phyloP scores from a whole-genome alignment of 2,329 filamentous ascomycete genomes.

The Cyclaneusma minus region DNA sequence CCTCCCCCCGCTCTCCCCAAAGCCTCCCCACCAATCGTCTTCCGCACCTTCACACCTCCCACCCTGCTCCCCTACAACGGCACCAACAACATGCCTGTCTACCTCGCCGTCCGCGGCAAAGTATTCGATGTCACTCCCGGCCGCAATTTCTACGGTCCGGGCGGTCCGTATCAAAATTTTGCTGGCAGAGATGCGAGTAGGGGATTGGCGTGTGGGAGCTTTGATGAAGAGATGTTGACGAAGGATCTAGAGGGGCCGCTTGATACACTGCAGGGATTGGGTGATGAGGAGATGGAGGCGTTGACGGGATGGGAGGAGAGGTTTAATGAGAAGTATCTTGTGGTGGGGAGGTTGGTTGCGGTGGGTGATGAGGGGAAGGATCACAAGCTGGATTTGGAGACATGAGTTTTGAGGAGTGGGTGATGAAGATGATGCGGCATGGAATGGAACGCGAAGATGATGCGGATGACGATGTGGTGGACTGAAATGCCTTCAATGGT shows the following conservation, averaged over 20 bases:
- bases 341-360: slow-evolving; percentile 76
- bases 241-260: slow-evolving; percentile 74
- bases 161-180: slow-evolving; percentile 91
- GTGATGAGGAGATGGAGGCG: slow-evolving; percentile 64
- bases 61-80: slow-evolving; percentile 83
- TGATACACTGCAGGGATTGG: slow-evolving; percentile 59
- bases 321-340: slow-evolving; percentile 83
- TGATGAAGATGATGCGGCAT: too few relatives aligned
- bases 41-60: slow-evolving; percentile 56
- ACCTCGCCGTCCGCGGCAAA: slow-evolving; percentile 76
- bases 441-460: too few relatives aligned
- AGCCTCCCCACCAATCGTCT: slow-evolving; percentile 42
- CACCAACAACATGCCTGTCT: slow-evolving; percentile 56
- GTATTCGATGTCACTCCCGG: slow-evolving; percentile 84
- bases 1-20: slow-evolving; percentile 31
- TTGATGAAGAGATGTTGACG: slow-evolving; percentile 90
- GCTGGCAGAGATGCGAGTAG: slow-evolving; percentile 82
- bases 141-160: slow-evolving; percentile 89
- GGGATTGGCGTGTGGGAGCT: slow-evolving; percentile 79
- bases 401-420: too few relatives aligned
- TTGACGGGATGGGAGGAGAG: slow-evolving; percentile 85
- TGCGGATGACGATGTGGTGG: too few relatives aligned
- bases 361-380: slow-evolving; percentile 37
- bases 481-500: too few relatives aligned
- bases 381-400: too few relatives aligned